Percentiles rank a stretch among this genome's conserved stretches.
Evolutionary conservation across 768 basidiomycete species (phyloP).

Genomic region (Russula sp.): DNA sequence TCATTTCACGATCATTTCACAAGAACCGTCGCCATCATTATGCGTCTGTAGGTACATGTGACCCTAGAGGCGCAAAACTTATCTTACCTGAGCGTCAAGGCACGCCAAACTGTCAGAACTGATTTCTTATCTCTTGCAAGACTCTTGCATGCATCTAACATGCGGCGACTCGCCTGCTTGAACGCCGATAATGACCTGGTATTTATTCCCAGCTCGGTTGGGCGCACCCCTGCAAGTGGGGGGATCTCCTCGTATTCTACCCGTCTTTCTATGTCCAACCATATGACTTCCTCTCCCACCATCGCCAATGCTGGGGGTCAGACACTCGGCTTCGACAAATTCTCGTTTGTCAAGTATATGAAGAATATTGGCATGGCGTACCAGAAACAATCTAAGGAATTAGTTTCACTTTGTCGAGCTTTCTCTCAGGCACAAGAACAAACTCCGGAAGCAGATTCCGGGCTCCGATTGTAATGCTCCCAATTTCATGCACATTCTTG

Average conservation of each 20-base stretch:
- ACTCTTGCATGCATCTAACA: no score
- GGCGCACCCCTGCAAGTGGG: no score
- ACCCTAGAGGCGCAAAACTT: no score
- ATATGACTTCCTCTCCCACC: neutral
- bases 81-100: neutral
- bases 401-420: slow-evolving; percentile 10
- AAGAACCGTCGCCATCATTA: no score
- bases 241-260: neutral
- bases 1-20: no score
- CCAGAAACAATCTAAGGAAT: slow-evolving; percentile 6
- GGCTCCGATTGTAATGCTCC: slow-evolving; percentile 6
- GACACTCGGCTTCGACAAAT: neutral
- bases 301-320: no score
- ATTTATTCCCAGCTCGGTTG: neutral
- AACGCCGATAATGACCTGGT: no score
- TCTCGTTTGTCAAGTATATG: slow-evolving; percentile 19
- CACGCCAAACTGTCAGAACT: neutral
- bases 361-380: slow-evolving; percentile 18
- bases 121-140: neutral
- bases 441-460: neutral
- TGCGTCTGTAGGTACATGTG: no score
- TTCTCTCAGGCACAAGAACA: neutral
- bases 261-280: neutral
- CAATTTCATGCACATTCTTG: no score
- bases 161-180: neutral